These are phyloP conservation scores for Hawksworthiomyces lignivorus DNA, from an alignment of 2,329 filamentous ascomycete genomes.

Conservation along the genomic window DNA sequence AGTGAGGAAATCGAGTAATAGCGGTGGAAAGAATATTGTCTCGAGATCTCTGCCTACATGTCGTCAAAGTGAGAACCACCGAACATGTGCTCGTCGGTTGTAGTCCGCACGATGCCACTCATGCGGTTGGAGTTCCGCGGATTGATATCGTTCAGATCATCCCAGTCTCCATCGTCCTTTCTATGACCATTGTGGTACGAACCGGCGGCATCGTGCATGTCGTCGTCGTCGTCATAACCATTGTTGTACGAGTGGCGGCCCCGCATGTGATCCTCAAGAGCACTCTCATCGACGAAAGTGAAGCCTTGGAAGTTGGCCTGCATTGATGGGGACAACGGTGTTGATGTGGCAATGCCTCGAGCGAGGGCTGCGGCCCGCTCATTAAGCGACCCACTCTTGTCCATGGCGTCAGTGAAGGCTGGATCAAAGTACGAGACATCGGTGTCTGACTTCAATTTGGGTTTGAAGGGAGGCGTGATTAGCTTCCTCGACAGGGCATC, in stretches of 20 bases:
- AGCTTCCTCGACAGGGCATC: slow-evolving; percentile 79
- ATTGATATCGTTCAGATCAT: slow-evolving; percentile 49
- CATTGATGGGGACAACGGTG: slow-evolving; percentile 86
- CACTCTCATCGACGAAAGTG: slow-evolving; percentile 97
- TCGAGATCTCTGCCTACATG: too few relatives aligned
- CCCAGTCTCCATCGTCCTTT: slow-evolving; percentile 46
- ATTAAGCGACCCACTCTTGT: slow-evolving; percentile 80
- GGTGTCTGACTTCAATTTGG: slow-evolving; percentile 88
- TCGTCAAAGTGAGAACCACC: slow-evolving; percentile 57
- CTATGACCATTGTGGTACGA: slow-evolving; percentile 24
- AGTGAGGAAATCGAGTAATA: too few relatives aligned
- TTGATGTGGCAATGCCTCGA: slow-evolving; percentile 78
- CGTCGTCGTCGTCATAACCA: slow-evolving; percentile 39
- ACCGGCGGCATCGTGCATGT: slow-evolving; percentile 54
- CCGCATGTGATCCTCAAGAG: slow-evolving; percentile 77
- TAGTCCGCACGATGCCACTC: slow-evolving; percentile 55
- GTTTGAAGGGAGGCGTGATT: slow-evolving; percentile 94
- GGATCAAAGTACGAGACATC: slow-evolving; percentile 98
- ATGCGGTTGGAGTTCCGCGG: slow-evolving; percentile 48
- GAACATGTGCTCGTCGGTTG: slow-evolving; percentile 57
- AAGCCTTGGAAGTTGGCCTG: slow-evolving; percentile 98
- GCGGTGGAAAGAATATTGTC: too few relatives aligned
- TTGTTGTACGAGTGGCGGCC: slow-evolving; percentile 35
- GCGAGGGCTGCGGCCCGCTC: slow-evolving; percentile 82
- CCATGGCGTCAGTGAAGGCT: slow-evolving; percentile 92